These are phyloP conservation scores for Ophiocordyceps sinensis DNA, from an alignment of 2,329 filamentous ascomycete species.

Conservation along the genomic window DNA sequence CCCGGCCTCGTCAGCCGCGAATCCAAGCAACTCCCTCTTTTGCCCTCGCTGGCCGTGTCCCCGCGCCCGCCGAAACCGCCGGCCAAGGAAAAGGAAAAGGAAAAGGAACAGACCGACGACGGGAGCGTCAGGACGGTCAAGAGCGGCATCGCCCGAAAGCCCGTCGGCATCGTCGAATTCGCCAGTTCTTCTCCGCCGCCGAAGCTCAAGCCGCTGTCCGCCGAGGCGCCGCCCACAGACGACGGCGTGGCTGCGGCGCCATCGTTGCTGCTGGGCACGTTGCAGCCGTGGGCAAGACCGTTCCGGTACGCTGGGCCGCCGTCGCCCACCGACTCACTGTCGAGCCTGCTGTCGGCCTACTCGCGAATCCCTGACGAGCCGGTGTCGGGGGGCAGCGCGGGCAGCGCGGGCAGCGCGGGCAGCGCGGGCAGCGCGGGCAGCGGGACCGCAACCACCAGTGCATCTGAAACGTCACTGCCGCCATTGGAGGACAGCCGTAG, in stretches of 20 bases:
- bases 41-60: neutral
- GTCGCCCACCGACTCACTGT: conserved; percentile 34
- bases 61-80: conserved; percentile 1
- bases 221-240: neutral
- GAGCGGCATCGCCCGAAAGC: conserved; percentile 6
- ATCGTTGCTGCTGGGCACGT: neutral
- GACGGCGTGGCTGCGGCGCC: neutral
- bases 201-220: neutral
- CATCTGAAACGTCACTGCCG: neutral
- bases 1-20: neutral
- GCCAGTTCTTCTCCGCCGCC: too few relatives aligned
- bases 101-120: neutral
- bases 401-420: neutral
- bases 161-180: conserved; percentile 2
- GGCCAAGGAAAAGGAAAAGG: neutral
- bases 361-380: conserved; percentile 27
- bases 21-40: neutral
- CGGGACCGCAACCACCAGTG: neutral
- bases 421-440: neutral
- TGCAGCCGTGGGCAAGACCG: conserved; percentile 6
- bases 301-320: conserved; percentile 8
- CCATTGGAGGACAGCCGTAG: neutral
- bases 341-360: conserved; percentile 41
- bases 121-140: conserved; percentile 1
- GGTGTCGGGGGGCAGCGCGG: neutral